phyloP scores from a whole-genome alignment of 2,329 filamentous ascomycete species.

The Aspergillus texensis region DNA sequence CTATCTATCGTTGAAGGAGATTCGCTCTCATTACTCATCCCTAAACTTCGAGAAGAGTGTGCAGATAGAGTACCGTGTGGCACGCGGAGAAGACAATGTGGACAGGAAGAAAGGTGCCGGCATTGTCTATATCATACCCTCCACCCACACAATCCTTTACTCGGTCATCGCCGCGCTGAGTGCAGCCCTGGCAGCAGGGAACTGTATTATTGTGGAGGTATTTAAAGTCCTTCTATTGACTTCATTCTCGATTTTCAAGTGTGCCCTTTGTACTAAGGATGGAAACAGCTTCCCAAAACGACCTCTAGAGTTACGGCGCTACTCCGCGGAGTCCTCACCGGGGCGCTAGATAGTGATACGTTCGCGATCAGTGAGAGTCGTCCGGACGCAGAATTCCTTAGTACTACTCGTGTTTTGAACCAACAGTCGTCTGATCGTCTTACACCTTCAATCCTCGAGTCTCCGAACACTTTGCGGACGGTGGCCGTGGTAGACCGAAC shows the following conservation, averaged over 20 bases:
- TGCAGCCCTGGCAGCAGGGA: constrained; percentile 54
- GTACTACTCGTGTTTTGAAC: constrained; percentile 15
- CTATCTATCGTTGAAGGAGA: constrained; percentile 28
- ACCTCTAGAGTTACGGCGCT: constrained; percentile 27
- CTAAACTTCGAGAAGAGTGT: constrained; percentile 18
- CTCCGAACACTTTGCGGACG: constrained; percentile 37
- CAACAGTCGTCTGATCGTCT: constrained; percentile 8
- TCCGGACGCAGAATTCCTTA: constrained; percentile 34
- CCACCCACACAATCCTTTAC: constrained; percentile 53
- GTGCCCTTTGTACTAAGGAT: constrained; percentile 20
- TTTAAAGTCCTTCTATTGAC: not conserved
- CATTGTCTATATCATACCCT: constrained; percentile 52
- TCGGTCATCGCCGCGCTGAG: constrained; percentile 48
- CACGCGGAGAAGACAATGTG: constrained; percentile 23
- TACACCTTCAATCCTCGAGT: constrained; percentile 24
- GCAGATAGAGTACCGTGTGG: constrained; percentile 25
- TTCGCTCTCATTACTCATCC: constrained; percentile 29
- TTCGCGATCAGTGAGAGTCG: constrained; percentile 47
- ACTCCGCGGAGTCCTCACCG: constrained; percentile 25
- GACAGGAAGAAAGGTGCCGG: constrained; percentile 19
- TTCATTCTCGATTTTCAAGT: too few relatives aligned
- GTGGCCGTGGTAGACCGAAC: constrained; percentile 65
- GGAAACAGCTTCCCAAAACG: constrained; percentile 26
- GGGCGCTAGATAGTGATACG: constrained; percentile 51
- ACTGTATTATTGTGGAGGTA: constrained; percentile 54